Base-by-base conservation (phyloP, 2,329 filamentous ascomycete genomes). In the Calonectria ilicicola region DNA sequence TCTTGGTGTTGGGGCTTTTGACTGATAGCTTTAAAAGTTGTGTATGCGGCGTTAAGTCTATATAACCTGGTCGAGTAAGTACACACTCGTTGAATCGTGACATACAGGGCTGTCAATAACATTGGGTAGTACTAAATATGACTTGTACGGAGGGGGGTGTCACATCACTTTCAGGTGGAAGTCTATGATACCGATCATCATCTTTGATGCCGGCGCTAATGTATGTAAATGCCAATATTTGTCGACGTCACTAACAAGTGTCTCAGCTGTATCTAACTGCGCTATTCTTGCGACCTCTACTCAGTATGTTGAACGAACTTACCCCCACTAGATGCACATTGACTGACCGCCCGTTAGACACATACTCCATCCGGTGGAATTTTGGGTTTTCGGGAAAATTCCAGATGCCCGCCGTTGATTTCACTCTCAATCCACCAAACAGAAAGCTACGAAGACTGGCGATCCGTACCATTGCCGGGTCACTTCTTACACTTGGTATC, bases 141-240 rank as follows among this genome's bases (percentile, higher is more conserved):
- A 60, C 38, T 7, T 60, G 6, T 60, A 60, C 26, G 53, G 53
- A 26, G 53, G 53, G 1, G 53, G 53, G 10, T 60, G 53, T 6
- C 53, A 38, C 21, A 60, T 60, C 9, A 60, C 53, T 2, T 60
- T 60, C 35, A 21, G 38, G n/a, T 60, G 53, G 53, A 38, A 60
- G 21, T 60, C 53, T 10, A 60, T 60, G 53, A 60, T 60, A 10
- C 53, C 35, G 3, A 60, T 60, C 5, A 60, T 60, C 5, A 23
- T 60, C 10, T 60, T 60, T 40, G 53, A 60, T 21, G 53, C 53
- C 40, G 32, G 35, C 26, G 35, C 35, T 12, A 60, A 60, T 15
- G 53, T 60, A 60, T 10, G 53, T 9, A 19, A 19, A 21, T 23
- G 5, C 5, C 3, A 19, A 47, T 46, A 32, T 32, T 32, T 32